Evolutionary conservation across 192 early-diverging fungal species (phyloP), one percentile per base, ranked within the genome.

Genomic region (Coemansia sp.): DNA sequence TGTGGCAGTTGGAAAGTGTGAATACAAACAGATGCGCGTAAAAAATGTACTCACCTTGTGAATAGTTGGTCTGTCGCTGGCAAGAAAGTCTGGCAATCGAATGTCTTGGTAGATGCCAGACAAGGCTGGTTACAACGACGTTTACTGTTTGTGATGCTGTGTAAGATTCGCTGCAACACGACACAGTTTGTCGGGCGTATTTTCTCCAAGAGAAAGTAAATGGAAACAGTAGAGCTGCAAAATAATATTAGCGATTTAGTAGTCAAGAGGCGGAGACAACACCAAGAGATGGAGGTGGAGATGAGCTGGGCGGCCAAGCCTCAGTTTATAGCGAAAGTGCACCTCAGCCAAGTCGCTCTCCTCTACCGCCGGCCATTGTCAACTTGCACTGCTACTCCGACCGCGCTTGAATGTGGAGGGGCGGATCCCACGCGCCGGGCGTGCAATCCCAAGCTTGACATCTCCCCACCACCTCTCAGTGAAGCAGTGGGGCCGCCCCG

Each of bases 341-440:
- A n/a, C 49, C 22, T 7, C n/a, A 18, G 46, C 49, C 49, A 22
- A 2, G 49, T 20, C 8, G 54, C 54, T 1, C 27, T 31, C 31
- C 27, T 55, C 54, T 15, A 15, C 31, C 33, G 57, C 57, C 16
- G 5, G 33, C 0, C 57, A 59, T 18, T 59, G 57, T 34, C 31
- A 33, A 11, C 57, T 18, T 36, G 27, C 15, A 16, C 57, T 34
- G 31, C 16, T 59, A 16, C 57, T 36, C 18, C 31, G 57, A 34
- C 57, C 57, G 31, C 57, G n/a, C 29, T 16, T 33, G 31, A 18
- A 59, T 16, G 16, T 16, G 31, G 24, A 15, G 34, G 57, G 57
- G 8, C 57, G n/a, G 57, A 18, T 59, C 57, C 31, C 57, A 59
- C 57, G 57, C 57, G 57, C 57, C 31, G 57, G 57, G 18, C 29